Evolutionary conservation across 495 filamentous ascomycete species (phyloP), one percentile per base, ranked within the genome.

Genomic region (Xylona heveae): DNA sequence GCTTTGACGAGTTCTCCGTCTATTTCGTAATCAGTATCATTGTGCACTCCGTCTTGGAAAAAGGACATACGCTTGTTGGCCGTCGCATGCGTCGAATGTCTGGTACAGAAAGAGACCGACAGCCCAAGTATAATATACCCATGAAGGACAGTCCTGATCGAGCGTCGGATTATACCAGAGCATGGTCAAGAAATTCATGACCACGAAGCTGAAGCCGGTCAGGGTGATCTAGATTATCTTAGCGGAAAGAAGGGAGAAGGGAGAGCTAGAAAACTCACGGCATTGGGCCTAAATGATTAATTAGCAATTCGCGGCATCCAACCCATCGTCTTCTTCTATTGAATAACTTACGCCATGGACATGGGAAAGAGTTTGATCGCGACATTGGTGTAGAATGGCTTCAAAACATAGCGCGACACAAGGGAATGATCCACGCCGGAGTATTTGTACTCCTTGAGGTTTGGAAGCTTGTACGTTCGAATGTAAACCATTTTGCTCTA

Each of bases 61-160:
- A 25, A 23, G 28, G 33, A 61, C 75, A 31, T 66, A 78, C 66
- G 88, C 88, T 49, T 97, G 88, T 22, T 79, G 68, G 26, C 88
- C 88, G 57, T 97, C 88, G 31, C 93, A 79, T 4, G 85, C 88
- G 55, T 97, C 88, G 52, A 95, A 94, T 1, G 88, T 97, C 62
- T 97, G 88, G 47, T 97, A 97, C 21, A 97, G 53, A 49, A 94
- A 93, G 41, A 97, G 53, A 2, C 88, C 88, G 28, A 76, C 55
- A 14, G 90, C 71, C 73, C 81, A 97, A 39, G 70, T 75, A 31
- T 71, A 74, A 61, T 95, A 97, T 10, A 97, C 88, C 88, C 85
- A 95, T 0, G 62, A 39, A 5, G 88, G 88, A 49, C 84, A 94
- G 50, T 97, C 80, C 49, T 76, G 72, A 52, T 97, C 88, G 31